These are phyloP conservation scores for Tricholoma saponaceum DNA, from an alignment of 768 basidiomycete species.

Conservation along the genomic window DNA sequence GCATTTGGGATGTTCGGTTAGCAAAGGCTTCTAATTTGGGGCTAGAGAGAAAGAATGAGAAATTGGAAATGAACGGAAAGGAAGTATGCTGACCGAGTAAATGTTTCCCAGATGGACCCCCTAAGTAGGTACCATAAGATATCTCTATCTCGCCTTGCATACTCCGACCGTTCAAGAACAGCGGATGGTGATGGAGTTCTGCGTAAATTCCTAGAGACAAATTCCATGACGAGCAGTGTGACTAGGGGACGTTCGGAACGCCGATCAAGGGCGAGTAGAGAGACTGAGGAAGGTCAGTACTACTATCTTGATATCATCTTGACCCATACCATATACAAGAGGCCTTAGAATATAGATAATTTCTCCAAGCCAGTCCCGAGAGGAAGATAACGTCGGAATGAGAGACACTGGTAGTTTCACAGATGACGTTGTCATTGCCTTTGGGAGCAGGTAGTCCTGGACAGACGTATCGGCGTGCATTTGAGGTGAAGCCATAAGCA, in stretches of 20 bases:
- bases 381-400: slow-evolving; percentile 52
- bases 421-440: slow-evolving; percentile 68
- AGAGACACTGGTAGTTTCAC: slow-evolving; percentile 71
- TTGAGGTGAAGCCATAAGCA: slow-evolving; percentile 52
- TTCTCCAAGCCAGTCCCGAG: slow-evolving; percentile 76
- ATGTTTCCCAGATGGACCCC: slow-evolving; percentile 80
- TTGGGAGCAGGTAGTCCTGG: slow-evolving; percentile 81
- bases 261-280: slow-evolving; percentile 41
- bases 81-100: slow-evolving; percentile 51
- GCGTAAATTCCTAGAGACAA: slow-evolving; percentile 73
- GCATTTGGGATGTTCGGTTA: slow-evolving; percentile 47
- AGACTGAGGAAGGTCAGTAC: slow-evolving; percentile 23
- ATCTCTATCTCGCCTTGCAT: slow-evolving; percentile 78
- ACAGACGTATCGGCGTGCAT: slow-evolving; percentile 51
- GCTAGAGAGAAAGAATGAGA: slow-evolving; percentile 30
- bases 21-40: slow-evolving; percentile 71
- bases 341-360: slow-evolving; percentile 68
- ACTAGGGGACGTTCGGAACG: slow-evolving; percentile 61
- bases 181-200: slow-evolving; percentile 59
- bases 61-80: slow-evolving; percentile 12
- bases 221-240: slow-evolving; percentile 60
- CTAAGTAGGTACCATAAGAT: slow-evolving; percentile 83
- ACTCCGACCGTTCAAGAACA: slow-evolving; percentile 68
- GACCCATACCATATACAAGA: slow-evolving; percentile 63
- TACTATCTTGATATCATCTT: background rate